Evolutionary conservation across 2,329 filamentous ascomycete genomes (phyloP).

Genomic region (Aaosphaeria pasadenensis): DNA sequence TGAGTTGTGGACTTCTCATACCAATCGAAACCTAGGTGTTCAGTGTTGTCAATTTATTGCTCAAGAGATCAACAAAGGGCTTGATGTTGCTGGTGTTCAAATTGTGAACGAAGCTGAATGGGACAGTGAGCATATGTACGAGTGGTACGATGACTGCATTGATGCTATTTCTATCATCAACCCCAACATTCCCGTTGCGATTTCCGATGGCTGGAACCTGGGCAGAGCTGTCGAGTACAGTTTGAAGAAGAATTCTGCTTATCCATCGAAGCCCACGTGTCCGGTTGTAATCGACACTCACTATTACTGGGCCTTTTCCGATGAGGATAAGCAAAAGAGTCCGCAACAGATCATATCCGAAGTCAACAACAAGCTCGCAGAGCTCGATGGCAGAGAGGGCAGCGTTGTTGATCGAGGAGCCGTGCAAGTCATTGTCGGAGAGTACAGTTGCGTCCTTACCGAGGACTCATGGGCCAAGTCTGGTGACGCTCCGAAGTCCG

Average conservation of each 20-base stretch:
- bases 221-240: slow-evolving; percentile 45
- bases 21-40: slow-evolving; percentile 46
- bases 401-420: slow-evolving; percentile 50
- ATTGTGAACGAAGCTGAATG: slow-evolving; percentile 56
- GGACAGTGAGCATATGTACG: slow-evolving; percentile 52
- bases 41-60: slow-evolving; percentile 51
- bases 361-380: slow-evolving; percentile 42
- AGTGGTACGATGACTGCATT: slow-evolving; percentile 56
- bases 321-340: slow-evolving; percentile 49
- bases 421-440: slow-evolving; percentile 53
- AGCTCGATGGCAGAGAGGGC: slow-evolving; percentile 48
- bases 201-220: slow-evolving; percentile 59
- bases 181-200: slow-evolving; percentile 51
- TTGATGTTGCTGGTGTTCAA: slow-evolving; percentile 55
- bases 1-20: slow-evolving; percentile 48
- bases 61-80: slow-evolving; percentile 41
- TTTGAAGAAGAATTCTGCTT: slow-evolving; percentile 38
- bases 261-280: slow-evolving; percentile 29
- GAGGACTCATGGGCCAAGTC: slow-evolving; percentile 47
- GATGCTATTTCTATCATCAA: slow-evolving; percentile 48
- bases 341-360: slow-evolving; percentile 53
- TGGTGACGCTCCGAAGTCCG: slow-evolving; percentile 31
- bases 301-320: slow-evolving; percentile 58
- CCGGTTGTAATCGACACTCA: slow-evolving; percentile 59
- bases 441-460: slow-evolving; percentile 58